Percentiles rank a stretch among this genome's conserved stretches.
phyloP scores from a whole-genome alignment of 345 rosid species.

The Salix purpurea region DNA sequence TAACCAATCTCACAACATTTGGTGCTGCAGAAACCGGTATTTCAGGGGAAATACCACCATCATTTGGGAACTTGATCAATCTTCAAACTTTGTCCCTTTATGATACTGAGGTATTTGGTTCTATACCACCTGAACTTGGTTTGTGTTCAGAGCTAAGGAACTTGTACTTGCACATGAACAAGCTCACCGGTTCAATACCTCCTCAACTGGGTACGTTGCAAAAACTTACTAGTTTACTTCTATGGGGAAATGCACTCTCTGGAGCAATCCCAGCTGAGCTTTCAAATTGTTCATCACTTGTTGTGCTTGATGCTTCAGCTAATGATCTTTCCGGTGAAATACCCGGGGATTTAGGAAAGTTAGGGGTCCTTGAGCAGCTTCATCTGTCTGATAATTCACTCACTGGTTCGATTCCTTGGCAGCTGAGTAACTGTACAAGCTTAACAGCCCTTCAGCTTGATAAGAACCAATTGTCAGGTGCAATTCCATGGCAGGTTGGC shows the following conservation, averaged over 20 bases:
- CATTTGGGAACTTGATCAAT: constrained; percentile 78
- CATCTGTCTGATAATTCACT: constrained; percentile 85
- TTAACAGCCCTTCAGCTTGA: constrained; percentile 87
- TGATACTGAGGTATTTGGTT: constrained; percentile 74
- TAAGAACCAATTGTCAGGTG: constrained; percentile 76
- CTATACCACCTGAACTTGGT: constrained; percentile 79
- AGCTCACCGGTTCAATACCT: constrained; percentile 85
- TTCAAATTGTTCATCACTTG: constrained; percentile 86
- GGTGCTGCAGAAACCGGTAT: constrained; percentile 91
- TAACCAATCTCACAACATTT: constrained; percentile 76
- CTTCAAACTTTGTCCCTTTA: constrained; percentile 84
- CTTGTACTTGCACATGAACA: constrained; percentile 89
- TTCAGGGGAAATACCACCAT: constrained; percentile 73
- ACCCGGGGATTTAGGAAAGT: constrained; percentile 79
- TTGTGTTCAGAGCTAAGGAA: constrained; percentile 70
- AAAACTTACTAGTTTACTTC: constrained; percentile 83
- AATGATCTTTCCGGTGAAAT: constrained; percentile 73
- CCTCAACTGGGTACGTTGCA: constrained; percentile 72
- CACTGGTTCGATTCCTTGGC: constrained; percentile 66
- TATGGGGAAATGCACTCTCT: constrained; percentile 81
- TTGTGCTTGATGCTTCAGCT: constrained; percentile 86
- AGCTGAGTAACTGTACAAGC: constrained; percentile 79
- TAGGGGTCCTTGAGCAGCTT: constrained; percentile 75
- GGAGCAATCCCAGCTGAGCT: constrained; percentile 75
- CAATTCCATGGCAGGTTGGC: constrained; percentile 74